A percentile compares a stretch with the other conserved stretches of the same genome.
phyloP scores from a whole-genome alignment of 805 yeast genomes.

The Jamesozyma jinghongensis region DNA sequence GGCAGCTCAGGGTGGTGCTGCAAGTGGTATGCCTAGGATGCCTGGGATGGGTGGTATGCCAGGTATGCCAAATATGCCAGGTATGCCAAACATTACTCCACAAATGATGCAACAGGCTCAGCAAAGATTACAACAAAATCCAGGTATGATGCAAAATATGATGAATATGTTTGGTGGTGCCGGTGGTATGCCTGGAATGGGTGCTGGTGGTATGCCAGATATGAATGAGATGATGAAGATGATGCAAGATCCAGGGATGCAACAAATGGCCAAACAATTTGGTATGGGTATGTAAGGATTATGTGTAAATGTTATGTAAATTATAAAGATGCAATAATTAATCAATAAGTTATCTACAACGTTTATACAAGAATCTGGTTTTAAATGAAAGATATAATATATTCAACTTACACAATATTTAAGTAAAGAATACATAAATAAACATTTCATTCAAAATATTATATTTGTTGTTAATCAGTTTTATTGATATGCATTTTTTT shows the following conservation, averaged over 20 bases:
- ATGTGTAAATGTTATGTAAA: too few species aligned
- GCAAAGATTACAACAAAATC: slow-evolving; percentile 59
- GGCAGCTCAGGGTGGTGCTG: slow-evolving; percentile 36
- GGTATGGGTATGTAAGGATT: slow-evolving; percentile 29
- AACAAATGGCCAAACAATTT: slow-evolving; percentile 42
- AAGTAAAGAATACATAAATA: neutral
- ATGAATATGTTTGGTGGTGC: slow-evolving; percentile 63
- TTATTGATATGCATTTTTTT: too few species aligned
- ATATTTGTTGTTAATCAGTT: neutral
- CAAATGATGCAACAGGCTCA: slow-evolving; percentile 42
- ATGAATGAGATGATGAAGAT: slow-evolving; percentile 55
- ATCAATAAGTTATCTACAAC: too few species aligned
- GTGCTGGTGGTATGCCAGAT: slow-evolving; percentile 53
- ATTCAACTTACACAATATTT: too few species aligned
- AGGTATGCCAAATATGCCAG: slow-evolving; percentile 48
- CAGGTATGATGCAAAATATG: slow-evolving; percentile 66
- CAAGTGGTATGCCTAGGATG: slow-evolving; percentile 21
- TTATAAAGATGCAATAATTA: too few species aligned
- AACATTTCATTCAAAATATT: neutral
- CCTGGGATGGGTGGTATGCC: slow-evolving; percentile 52
- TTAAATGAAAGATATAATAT: too few species aligned
- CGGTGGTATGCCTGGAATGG: slow-evolving; percentile 27
- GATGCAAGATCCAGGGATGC: slow-evolving; percentile 43
- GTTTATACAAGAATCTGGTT: too few species aligned
- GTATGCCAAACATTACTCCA: slow-evolving; percentile 37